These are phyloP conservation scores for Pilaira anomala DNA, from an alignment of 192 early-diverging fungal genomes.

Conservation along the genomic window DNA sequence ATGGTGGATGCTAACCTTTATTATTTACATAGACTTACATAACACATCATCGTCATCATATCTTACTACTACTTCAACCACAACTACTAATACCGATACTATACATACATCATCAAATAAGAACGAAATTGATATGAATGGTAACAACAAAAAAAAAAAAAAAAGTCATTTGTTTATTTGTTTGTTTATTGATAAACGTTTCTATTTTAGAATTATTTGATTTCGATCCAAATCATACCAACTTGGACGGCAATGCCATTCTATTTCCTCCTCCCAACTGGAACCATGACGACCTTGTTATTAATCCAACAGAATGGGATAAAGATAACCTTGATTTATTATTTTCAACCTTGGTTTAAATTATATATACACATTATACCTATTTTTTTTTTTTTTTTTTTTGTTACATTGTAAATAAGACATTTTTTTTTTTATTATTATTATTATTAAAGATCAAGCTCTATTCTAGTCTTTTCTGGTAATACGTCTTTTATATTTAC, in stretches of 20 bases:
- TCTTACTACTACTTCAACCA: too few species aligned
- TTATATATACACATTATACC: not conserved
- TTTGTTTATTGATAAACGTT: too few species aligned
- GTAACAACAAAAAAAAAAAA: too few species aligned
- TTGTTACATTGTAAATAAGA: too few species aligned
- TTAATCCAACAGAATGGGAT: constrained; percentile 11
- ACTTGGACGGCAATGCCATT: not conserved
- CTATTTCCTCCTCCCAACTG: constrained; percentile 2
- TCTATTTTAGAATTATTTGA: not conserved
- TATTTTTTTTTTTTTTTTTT: not conserved
- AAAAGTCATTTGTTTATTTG: too few species aligned
- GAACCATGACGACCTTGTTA: not conserved
- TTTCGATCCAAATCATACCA: not conserved
- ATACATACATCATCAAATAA: too few species aligned
- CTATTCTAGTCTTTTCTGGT: not conserved
- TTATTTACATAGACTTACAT: too few species aligned
- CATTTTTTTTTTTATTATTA: not conserved
- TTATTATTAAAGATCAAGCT: not conserved
- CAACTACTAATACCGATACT: too few species aligned
- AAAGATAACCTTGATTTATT: constrained; percentile 10
- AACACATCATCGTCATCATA: too few species aligned
- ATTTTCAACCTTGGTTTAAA: not conserved
- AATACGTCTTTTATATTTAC: not conserved
- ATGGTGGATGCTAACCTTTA: too few species aligned
- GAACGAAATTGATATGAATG: constrained; percentile 6